Evolutionary conservation across 208 protist species (phyloP).

Genomic region (Phytomonas serpens): DNA sequence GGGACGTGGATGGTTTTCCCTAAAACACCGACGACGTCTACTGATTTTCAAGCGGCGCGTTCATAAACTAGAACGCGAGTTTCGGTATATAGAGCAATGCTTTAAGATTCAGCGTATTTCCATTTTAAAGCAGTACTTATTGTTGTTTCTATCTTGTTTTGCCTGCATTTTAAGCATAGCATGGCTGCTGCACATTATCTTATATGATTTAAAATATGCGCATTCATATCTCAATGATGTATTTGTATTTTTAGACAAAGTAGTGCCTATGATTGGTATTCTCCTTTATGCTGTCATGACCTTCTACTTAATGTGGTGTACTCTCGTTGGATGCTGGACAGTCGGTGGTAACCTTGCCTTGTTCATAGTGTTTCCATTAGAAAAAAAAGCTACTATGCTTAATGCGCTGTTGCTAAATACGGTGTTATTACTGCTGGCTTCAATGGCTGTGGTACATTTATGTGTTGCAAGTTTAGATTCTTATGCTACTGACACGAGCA

Average conservation of each 20-base stretch:
- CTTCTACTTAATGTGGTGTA: constrained; percentile 87
- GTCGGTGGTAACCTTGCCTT: constrained; percentile 62
- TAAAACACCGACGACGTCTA: constrained; percentile 31
- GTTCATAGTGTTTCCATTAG: constrained; percentile 67
- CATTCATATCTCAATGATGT: constrained; percentile 70
- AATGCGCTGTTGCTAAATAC: constrained; percentile 94
- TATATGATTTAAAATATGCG: constrained; percentile 60
- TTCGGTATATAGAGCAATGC: constrained; percentile 60
- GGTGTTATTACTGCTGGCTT: constrained; percentile 78
- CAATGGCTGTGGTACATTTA: constrained; percentile 86
- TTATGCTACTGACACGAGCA: constrained; percentile 57
- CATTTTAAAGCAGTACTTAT: constrained; percentile 36
- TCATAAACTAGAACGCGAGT: constrained; percentile 60
- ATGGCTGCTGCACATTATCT: constrained; percentile 86
- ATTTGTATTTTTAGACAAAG: constrained; percentile 56
- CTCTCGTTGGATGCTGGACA: constrained; percentile 80
- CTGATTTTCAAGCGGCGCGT: constrained; percentile 65
- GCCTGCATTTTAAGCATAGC: constrained; percentile 41
- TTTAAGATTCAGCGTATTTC: constrained; percentile 59
- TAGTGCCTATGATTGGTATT: constrained; percentile 78
- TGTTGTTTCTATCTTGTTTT: constrained; percentile 30
- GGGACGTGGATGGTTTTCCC: constrained; percentile 13
- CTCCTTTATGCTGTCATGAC: constrained; percentile 77
- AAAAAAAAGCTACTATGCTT: constrained; percentile 84
- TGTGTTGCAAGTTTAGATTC: constrained; percentile 72